These are phyloP conservation scores for Gracilariopsis chorda DNA, from an alignment of 23 red algal species.

Conservation along the genomic window DNA sequence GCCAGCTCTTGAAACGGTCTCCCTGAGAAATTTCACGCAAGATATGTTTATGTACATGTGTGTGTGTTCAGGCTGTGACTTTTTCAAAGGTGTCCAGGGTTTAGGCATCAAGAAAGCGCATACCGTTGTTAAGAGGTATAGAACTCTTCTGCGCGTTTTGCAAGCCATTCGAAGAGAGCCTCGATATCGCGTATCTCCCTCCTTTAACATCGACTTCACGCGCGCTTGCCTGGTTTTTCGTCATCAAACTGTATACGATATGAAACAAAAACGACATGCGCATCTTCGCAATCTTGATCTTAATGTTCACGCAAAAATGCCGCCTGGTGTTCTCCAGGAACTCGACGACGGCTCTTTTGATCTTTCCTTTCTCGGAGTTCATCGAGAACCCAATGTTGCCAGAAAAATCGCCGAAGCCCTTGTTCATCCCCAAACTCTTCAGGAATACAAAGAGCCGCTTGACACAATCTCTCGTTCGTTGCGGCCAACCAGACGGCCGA, in stretches of 20 bases:
- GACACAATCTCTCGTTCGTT: conserved; percentile 42
- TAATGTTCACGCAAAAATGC: conserved; percentile 8
- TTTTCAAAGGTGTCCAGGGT: conserved; percentile 87
- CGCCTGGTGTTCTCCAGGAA: conserved; percentile 9
- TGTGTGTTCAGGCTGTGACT: conserved; percentile 95
- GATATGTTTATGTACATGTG: conserved; percentile 92
- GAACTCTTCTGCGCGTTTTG: conserved; percentile 47
- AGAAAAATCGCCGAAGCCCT: conserved; percentile 28
- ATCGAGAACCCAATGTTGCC: neutral
- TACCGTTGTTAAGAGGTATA: conserved; percentile 56
- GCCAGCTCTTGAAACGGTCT: conserved; percentile 38
- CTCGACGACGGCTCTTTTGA: neutral
- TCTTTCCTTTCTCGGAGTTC: conserved; percentile 39
- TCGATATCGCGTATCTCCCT: conserved; percentile 7
- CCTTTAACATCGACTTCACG: conserved; percentile 50
- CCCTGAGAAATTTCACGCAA: conserved; percentile 65
- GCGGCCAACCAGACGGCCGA: neutral
- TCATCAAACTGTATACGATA: conserved; percentile 92
- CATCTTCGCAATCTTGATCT: conserved; percentile 47
- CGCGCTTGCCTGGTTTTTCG: conserved; percentile 81
- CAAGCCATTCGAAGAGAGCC: conserved; percentile 43
- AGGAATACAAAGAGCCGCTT: conserved; percentile 52
- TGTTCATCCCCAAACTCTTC: conserved; percentile 45
- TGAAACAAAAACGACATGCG: neutral
- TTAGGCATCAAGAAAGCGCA: conserved; percentile 84